Evolutionary conservation across 208 protist species (phyloP).

Genomic region (Wallacemonas rigidus): DNA sequence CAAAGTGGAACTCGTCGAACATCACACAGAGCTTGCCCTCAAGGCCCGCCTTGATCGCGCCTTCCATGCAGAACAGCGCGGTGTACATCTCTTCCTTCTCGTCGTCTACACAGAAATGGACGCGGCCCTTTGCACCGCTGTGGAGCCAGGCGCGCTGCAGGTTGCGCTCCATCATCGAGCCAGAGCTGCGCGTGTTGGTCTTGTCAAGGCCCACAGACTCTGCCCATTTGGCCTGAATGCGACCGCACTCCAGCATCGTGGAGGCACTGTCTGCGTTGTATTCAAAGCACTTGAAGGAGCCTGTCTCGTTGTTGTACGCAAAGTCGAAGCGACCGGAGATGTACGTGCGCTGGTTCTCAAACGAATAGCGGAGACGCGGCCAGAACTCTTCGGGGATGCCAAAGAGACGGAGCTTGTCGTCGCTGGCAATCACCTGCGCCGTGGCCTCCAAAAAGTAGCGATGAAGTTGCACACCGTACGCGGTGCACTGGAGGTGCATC

Average conservation of each 20-base stretch:
- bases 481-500: conserved; percentile 62
- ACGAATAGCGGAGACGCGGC: conserved; percentile 84
- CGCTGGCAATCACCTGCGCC: conserved; percentile 67
- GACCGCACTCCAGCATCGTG: conserved; percentile 85
- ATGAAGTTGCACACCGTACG: conserved; percentile 75
- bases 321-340: conserved; percentile 92
- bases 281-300: conserved; percentile 88
- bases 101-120: conserved; percentile 89
- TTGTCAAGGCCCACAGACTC: conserved; percentile 64
- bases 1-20: conserved; percentile 90
- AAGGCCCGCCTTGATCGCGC: conserved; percentile 69
- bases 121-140: conserved; percentile 62
- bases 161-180: conserved; percentile 59
- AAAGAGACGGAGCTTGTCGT: conserved; percentile 72
- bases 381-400: conserved; percentile 84
- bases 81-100: conserved; percentile 91
- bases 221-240: conserved; percentile 90
- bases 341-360: conserved; percentile 64
- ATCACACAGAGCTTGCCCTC: conserved; percentile 85
- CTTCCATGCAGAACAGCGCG: conserved; percentile 76
- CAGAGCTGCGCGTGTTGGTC: conserved; percentile 58
- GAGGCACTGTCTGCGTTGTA: conserved; percentile 93
- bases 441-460: conserved; percentile 88
- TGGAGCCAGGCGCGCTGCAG: conserved; percentile 64
- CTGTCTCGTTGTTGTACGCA: conserved; percentile 73